These are phyloP conservation scores for Suillus spraguei DNA, from an alignment of 768 basidiomycete genomes.

Conservation along the genomic window DNA sequence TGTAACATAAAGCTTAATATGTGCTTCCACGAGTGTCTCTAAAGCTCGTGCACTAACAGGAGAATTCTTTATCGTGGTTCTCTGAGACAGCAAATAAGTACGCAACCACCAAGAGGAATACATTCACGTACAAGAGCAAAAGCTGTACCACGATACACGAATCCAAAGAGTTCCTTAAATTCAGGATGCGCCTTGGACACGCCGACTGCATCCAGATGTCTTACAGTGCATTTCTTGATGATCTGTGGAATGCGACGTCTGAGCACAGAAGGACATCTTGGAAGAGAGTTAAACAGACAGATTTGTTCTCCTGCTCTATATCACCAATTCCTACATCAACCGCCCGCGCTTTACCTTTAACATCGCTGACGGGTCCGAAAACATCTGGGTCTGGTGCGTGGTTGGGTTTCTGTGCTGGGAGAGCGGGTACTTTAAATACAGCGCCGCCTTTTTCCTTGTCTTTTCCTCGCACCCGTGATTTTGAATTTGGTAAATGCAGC, in stretches of 20 bases:
- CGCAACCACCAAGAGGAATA: background rate
- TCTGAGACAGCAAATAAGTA: background rate
- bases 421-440: conserved; percentile 50
- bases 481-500: conserved; percentile 34
- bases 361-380: conserved; percentile 37
- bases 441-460: conserved; percentile 15
- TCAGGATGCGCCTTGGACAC: conserved; percentile 39
- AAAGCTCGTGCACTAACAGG: conserved; percentile 3
- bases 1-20: conserved; percentile 6
- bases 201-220: conserved; percentile 33
- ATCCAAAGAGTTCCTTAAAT: conserved; percentile 43
- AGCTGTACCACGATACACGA: conserved; percentile 40
- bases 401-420: conserved; percentile 34
- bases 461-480: conserved; percentile 9
- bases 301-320: conserved; percentile 63
- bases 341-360: conserved; percentile 38
- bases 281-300: conserved; percentile 40
- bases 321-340: conserved; percentile 26
- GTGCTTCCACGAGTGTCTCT: background rate
- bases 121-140: conserved; percentile 42
- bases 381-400: conserved; percentile 28
- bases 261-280: background rate
- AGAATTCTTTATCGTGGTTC: background rate
- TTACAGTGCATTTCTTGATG: conserved; percentile 42
- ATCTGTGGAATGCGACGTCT: conserved; percentile 25